These are phyloP conservation scores for Trichoderma guizhouense DNA, from an alignment of 2,329 filamentous ascomycete genomes.

Conservation along the genomic window DNA sequence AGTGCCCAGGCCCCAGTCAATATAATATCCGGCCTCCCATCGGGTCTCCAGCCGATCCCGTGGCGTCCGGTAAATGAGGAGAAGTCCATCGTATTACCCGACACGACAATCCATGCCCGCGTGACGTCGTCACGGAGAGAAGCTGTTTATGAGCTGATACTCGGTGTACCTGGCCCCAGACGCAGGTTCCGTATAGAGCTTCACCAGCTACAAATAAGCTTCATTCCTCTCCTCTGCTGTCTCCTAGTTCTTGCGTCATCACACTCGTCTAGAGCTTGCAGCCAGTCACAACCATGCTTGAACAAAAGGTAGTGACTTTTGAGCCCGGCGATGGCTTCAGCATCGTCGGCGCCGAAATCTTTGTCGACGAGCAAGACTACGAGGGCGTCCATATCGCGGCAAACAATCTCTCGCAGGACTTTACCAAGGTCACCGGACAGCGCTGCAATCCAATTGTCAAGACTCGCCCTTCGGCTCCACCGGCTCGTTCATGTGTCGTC, in stretches of 20 bases:
- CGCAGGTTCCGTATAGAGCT: neutral
- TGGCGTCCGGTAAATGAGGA: slow-evolving; percentile 17
- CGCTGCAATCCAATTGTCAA: slow-evolving; percentile 18
- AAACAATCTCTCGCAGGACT: slow-evolving; percentile 30
- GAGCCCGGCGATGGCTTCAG: slow-evolving; percentile 25
- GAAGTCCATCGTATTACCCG: slow-evolving; percentile 7
- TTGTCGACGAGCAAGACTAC: slow-evolving; percentile 31
- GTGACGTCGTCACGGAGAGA: slow-evolving; percentile 13
- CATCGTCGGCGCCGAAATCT: slow-evolving; percentile 30
- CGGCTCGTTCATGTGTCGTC: slow-evolving; percentile 23
- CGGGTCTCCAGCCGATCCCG: slow-evolving; percentile 16
- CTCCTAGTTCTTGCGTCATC: neutral
- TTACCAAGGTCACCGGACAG: slow-evolving; percentile 26
- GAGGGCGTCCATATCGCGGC: slow-evolving; percentile 34
- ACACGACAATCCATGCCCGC: neutral
- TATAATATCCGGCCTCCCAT: slow-evolving; percentile 1
- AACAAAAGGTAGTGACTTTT: slow-evolving; percentile 28
- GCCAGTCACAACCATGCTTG: slow-evolving; percentile 24
- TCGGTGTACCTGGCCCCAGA: neutral
- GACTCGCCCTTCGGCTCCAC: neutral
- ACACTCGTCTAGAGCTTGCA: neutral
- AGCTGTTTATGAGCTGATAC: neutral
- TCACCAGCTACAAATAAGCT: slow-evolving; percentile 4
- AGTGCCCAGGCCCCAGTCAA: slow-evolving; percentile 6
- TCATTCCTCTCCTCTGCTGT: neutral